phyloP scores from a whole-genome alignment of 2,329 filamentous ascomycete species.

The Pseudogymnoascus sp. region DNA sequence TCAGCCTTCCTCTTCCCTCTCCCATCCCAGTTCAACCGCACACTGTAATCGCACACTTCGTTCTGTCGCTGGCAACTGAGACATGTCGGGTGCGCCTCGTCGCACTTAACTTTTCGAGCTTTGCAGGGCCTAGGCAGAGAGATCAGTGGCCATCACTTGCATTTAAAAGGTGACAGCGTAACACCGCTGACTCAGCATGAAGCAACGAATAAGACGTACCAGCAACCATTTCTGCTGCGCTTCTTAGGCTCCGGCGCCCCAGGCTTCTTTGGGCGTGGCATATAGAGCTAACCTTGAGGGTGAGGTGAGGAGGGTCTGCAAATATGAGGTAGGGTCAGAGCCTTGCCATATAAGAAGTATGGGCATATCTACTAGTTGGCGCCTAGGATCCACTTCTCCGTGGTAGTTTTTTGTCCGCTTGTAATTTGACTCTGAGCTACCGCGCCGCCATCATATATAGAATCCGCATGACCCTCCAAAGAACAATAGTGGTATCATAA shows the following conservation, averaged over 20 bases:
- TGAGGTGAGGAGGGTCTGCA: background rate
- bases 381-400: background rate
- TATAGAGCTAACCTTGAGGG: slow-evolving; percentile 22
- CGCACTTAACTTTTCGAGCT: slow-evolving; percentile 71
- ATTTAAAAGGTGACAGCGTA: background rate
- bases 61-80: slow-evolving; percentile 63
- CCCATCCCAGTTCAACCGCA: slow-evolving; percentile 74
- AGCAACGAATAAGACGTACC: slow-evolving; percentile 37
- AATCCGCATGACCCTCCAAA: background rate
- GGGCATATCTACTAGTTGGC: background rate
- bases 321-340: background rate
- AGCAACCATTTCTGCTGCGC: slow-evolving; percentile 60
- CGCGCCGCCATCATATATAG: background rate
- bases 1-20: slow-evolving; percentile 51
- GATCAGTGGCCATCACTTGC: slow-evolving; percentile 12
- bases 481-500: background rate
- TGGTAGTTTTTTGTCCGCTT: background rate
- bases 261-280: slow-evolving; percentile 60
- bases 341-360: background rate
- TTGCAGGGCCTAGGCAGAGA: slow-evolving; percentile 60
- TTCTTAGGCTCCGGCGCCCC: slow-evolving; percentile 57
- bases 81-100: slow-evolving; percentile 67
- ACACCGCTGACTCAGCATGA: background rate
- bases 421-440: background rate
- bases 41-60: slow-evolving; percentile 71